A percentile compares a stretch with the other conserved stretches of the same genome.
Conservation (phyloP, 768 basidiomycete genomes). For the Chiua virens region DNA sequence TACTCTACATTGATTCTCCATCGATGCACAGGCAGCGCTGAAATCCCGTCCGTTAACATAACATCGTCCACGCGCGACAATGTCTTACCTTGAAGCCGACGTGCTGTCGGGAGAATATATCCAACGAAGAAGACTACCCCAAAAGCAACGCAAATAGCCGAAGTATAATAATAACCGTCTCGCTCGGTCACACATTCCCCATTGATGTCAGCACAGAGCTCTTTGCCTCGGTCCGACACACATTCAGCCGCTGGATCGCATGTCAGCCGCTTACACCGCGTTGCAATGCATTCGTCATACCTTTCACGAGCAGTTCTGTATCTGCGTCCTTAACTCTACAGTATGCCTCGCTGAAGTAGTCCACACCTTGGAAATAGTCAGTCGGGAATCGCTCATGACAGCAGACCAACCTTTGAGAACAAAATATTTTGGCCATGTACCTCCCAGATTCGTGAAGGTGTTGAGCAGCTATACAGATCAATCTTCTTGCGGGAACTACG, state of each 20-base stretch:
- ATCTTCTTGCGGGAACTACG: slow-evolving; percentile 1
- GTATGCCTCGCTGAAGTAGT: slow-evolving; percentile 80
- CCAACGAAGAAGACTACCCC: slow-evolving; percentile 72
- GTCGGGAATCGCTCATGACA: background rate
- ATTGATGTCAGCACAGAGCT: slow-evolving; percentile 66
- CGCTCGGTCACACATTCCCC: slow-evolving; percentile 81
- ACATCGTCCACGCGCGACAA: background rate
- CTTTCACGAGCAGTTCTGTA: slow-evolving; percentile 51
- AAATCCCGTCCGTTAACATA: slow-evolving; percentile 6
- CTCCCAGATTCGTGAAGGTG: slow-evolving; percentile 94
- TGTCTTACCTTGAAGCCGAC: slow-evolving; percentile 77
- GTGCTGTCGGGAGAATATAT: slow-evolving; percentile 83
- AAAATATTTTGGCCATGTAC: slow-evolving; percentile 97
- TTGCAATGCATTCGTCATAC: slow-evolving; percentile 34
- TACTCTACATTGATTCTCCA: slow-evolving; percentile 60
- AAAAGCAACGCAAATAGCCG: slow-evolving; percentile 71
- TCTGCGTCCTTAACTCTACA: slow-evolving; percentile 70
- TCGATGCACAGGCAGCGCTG: slow-evolving; percentile 66
- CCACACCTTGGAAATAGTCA: slow-evolving; percentile 60
- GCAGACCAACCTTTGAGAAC: slow-evolving; percentile 73
- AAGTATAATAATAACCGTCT: slow-evolving; percentile 92
- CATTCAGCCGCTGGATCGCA: slow-evolving; percentile 70
- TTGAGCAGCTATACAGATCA: slow-evolving; percentile 69
- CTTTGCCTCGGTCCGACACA: slow-evolving; percentile 89
- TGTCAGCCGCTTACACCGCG: slow-evolving; percentile 7